These are phyloP conservation scores for Didymella lethalis DNA, from an alignment of 2,329 filamentous ascomycete species.

Conservation along the genomic window DNA sequence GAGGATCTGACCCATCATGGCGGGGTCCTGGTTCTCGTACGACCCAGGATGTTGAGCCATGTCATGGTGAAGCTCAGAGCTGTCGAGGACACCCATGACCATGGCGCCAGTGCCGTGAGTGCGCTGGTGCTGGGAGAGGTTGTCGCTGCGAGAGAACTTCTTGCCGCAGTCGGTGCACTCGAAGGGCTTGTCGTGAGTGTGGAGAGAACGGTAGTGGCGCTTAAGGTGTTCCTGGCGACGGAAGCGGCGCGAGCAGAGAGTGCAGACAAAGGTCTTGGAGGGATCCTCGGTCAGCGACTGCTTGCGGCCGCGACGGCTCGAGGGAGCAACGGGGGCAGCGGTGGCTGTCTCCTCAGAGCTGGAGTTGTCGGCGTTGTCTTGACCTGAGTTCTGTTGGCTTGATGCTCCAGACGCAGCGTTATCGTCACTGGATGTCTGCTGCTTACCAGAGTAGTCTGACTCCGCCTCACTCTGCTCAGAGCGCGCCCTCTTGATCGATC, in stretches of 20 bases:
- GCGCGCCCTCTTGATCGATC: constrained; percentile 38
- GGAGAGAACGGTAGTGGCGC: constrained; percentile 96
- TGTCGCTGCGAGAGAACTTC: constrained; percentile 98
- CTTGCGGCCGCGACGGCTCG: constrained; percentile 94
- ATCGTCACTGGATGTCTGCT: constrained; percentile 44
- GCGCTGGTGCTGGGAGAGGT: constrained; percentile 92
- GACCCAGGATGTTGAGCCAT: constrained; percentile 43
- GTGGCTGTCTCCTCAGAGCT: constrained; percentile 53
- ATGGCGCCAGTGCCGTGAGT: constrained; percentile 92
- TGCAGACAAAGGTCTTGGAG: constrained; percentile 97
- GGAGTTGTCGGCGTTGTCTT: constrained; percentile 57
- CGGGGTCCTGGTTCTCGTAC: constrained; percentile 49
- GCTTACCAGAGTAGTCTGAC: constrained; percentile 48
- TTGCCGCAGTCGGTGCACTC: constrained; percentile 98
- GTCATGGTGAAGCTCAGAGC: constrained; percentile 66
- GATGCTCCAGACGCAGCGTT: constrained; percentile 48
- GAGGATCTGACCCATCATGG: constrained; percentile 49
- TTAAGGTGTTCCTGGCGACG: constrained; percentile 98
- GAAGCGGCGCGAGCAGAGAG: constrained; percentile 95
- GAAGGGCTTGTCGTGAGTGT: constrained; percentile 98
- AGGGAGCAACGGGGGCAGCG: constrained; percentile 51
- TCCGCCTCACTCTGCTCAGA: constrained; percentile 48
- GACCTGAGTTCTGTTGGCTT: constrained; percentile 48
- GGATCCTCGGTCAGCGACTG: constrained; percentile 97
- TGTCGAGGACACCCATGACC: constrained; percentile 86